Evolutionary conservation across 2,329 filamentous ascomycete genomes (phyloP).

Genomic region (Clonostachys chloroleuca): DNA sequence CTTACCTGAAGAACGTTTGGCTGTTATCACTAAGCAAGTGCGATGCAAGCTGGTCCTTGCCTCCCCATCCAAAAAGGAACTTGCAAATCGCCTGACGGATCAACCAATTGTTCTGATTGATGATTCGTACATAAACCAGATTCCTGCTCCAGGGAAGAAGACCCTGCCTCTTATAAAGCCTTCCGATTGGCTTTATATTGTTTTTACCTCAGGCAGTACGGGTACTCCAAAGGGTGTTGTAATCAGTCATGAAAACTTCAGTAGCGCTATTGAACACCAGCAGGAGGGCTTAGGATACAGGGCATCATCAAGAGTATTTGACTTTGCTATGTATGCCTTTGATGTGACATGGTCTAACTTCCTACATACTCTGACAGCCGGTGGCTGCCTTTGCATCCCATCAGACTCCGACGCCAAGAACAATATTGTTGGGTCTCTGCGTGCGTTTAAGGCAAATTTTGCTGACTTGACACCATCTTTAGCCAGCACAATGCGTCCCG

Average conservation of each 20-base stretch:
- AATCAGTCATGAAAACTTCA: constrained; percentile 1
- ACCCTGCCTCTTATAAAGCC: background rate
- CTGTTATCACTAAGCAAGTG: background rate
- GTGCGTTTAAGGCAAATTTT: too few species aligned
- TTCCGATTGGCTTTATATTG: background rate
- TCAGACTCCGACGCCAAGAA: constrained; percentile 6
- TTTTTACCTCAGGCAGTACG: constrained; percentile 6
- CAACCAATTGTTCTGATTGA: too few species aligned
- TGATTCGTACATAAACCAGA: too few species aligned
- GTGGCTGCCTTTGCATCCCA: constrained; percentile 8
- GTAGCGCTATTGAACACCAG: background rate
- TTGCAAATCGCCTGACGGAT: too few species aligned
- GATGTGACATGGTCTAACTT: constrained; percentile 5
- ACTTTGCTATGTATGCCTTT: constrained; percentile 8
- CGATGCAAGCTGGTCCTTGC: background rate
- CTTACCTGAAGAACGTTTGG: too few species aligned
- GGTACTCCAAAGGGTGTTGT: constrained; percentile 7
- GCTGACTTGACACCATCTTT: too few species aligned
- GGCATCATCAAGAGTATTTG: constrained; percentile 1
- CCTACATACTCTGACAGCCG: constrained; percentile 2
- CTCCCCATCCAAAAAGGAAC: too few species aligned
- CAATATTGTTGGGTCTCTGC: too few species aligned
- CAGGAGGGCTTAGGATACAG: constrained; percentile 19
- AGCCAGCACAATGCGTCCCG: too few species aligned
- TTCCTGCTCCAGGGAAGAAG: too few species aligned